These are phyloP conservation scores for Orbilia quercus DNA, from an alignment of 2,329 filamentous ascomycete genomes.

Conservation along the genomic window DNA sequence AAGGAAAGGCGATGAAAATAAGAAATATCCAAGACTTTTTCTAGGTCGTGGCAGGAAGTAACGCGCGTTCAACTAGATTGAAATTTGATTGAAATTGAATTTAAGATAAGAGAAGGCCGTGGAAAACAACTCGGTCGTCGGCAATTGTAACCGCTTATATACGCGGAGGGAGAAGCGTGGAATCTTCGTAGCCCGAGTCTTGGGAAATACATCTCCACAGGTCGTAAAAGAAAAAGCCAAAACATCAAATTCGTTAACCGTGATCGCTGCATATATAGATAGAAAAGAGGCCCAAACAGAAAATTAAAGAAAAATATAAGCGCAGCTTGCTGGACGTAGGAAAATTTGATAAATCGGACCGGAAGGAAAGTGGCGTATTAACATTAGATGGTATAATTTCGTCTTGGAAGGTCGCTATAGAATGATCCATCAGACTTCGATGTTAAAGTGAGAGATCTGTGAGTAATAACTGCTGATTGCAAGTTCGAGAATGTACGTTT, in stretches of 20 bases:
- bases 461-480: constrained; percentile 78
- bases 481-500: constrained; percentile 75
- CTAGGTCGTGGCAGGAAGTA: constrained; percentile 11
- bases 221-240: constrained; percentile 9
- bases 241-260: constrained; percentile 43
- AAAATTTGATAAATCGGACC: constrained; percentile 31
- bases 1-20: constrained; percentile 13
- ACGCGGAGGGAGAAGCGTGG: not conserved
- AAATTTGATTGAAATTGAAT: too few species aligned
- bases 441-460: constrained; percentile 78
- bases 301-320: constrained; percentile 42
- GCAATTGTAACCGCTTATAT: constrained; percentile 40
- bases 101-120: too few species aligned
- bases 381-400: constrained; percentile 9
- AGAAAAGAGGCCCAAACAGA: constrained; percentile 33
- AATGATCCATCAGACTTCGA: constrained; percentile 68
- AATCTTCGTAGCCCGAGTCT: not conserved
- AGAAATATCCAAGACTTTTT: constrained; percentile 27
- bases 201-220: constrained; percentile 4
- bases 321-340: constrained; percentile 19
- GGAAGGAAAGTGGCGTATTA: constrained; percentile 24
- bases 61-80: not conserved
- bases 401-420: not conserved
- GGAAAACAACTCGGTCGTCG: too few species aligned
- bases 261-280: constrained; percentile 49